Base-by-base conservation (phyloP, 306 rosid genomes). In the Parietaria judaica region DNA sequence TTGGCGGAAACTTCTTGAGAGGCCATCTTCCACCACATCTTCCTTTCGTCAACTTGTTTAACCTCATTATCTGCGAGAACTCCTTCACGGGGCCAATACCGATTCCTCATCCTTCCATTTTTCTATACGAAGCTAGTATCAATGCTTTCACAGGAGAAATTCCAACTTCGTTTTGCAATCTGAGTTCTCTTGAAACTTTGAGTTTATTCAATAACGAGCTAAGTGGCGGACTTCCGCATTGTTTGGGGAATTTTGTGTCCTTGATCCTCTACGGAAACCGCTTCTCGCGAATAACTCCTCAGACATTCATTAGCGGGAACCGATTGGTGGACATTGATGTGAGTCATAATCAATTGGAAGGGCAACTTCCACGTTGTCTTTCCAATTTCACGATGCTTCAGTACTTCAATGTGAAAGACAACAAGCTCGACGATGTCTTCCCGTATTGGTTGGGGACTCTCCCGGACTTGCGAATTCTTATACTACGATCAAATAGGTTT, bases 381-480 rank as follows among this genome's bases (percentile, higher is more conserved):
- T 52, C 56, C 8, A 66, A 61, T 13, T 71, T 72, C 41, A 7
- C 8, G 47, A 9, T 2, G 14, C 61, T 76, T 6, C 66, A 66
- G 23, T 37, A 38, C 43, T 46, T 75, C 4, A 51, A 65, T 48
- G 3, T 65, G 5, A 52, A 57, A 12, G 43, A 70, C 56, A 69
- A 75, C 60, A 63, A 54, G 8, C 44, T 69, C 13, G 43, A 34
- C 8, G 71, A 67, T 51, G 49, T 59, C 48, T 83, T 83, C 60
- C 86, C 86, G 4, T 78, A 62, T 3, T 80, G 83, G 79, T 7
- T 74, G 9, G 83, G 83, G 43, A 13, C 36, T 41, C 73, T 76
- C 52, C 71, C 71, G 2, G 7, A 8, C 11, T 59, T 76, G 6
- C 12, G 11, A 12, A 51, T 54, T 13, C 74, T 76, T 4, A 35